Evolutionary conservation across 2,329 filamentous ascomycete genomes (phyloP).

Genomic region (Fusarium transvaalense): DNA sequence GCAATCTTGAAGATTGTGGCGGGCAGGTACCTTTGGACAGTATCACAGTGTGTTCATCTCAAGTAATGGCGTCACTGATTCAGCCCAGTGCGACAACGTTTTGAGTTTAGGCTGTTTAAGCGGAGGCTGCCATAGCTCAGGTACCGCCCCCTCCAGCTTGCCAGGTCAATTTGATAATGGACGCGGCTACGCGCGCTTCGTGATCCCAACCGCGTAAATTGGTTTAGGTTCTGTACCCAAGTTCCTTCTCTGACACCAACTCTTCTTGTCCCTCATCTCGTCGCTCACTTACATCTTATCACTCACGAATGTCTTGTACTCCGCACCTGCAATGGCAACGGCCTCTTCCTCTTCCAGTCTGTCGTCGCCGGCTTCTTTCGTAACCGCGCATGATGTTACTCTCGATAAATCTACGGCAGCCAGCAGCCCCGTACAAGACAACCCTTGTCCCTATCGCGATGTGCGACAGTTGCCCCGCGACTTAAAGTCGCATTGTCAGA

Average conservation of each 20-base stretch:
- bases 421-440: slow-evolving; percentile 52
- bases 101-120: slow-evolving; percentile 10
- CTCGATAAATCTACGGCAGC: slow-evolving; percentile 52
- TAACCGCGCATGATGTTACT: slow-evolving; percentile 51
- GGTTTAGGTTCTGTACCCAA: slow-evolving; percentile 2
- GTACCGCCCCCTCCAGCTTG: slow-evolving; percentile 31
- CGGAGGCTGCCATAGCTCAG: slow-evolving; percentile 25
- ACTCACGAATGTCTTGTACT: slow-evolving; percentile 30
- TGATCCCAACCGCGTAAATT: slow-evolving; percentile 39
- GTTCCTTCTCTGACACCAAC: not conserved
- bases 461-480: slow-evolving; percentile 70
- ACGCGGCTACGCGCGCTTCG: slow-evolving; percentile 38
- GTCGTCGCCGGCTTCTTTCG: slow-evolving; percentile 54
- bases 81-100: slow-evolving; percentile 28
- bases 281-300: not conserved
- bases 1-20: not conserved
- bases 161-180: slow-evolving; percentile 23
- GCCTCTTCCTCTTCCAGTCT: slow-evolving; percentile 39
- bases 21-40: not conserved
- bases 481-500: slow-evolving; percentile 74
- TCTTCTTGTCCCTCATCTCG: not conserved
- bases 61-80: slow-evolving; percentile 23
- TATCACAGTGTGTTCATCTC: not conserved
- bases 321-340: slow-evolving; percentile 40
- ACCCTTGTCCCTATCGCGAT: slow-evolving; percentile 62